Evolutionary conservation across 2,329 filamentous ascomycete genomes (phyloP), one percentile per base, ranked within the genome.

Genomic region (Metarhizium brunneum): DNA sequence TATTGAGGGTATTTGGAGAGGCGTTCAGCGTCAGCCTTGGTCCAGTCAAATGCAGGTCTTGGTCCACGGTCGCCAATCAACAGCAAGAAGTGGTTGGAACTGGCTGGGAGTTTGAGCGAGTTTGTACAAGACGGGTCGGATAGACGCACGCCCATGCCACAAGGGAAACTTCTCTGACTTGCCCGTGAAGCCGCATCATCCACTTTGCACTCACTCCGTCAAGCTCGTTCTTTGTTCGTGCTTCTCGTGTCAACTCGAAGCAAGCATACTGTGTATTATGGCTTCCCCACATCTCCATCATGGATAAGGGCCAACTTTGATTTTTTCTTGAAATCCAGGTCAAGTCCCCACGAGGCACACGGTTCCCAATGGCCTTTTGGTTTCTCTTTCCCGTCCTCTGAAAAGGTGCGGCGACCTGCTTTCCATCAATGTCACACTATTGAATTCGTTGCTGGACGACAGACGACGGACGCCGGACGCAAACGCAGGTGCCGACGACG

Each of bases 51-150:
- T 53, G 59, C 58, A 57, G 43, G 20, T 49, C 10, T 43, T 57
- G 55, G 50, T 62, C 62, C 66, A 68, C 66, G 65, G 59, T 62
- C 56, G 58, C 58, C 64, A 63, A 65, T 62, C 61, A 57, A 58
- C 40, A 57, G 55, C 55, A 55, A n/a, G 59, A 30, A 49, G 25
- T 55, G 48, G 57, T 36, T 47, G 56, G 4, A 32, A 20, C 20
- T 25, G 20, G 20, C 20, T 25, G 20, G 20, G 20, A 25, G 20
- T 25, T 25, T 25, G 20, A 25, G 20, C 20, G 20, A 25, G 20
- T 25, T 25, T 25, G 20, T 25, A 25, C 20, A 2, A 8, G 38
- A 51, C 53, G 20, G 32, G 51, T 1, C 11, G 36, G 32, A 14
- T 55, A 58, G 38, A 36, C 6, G 4, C 56, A 59, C 58, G 5